Evolutionary conservation across 2,329 filamentous ascomycete species (phyloP).

Genomic region (Thelonectria rubi): DNA sequence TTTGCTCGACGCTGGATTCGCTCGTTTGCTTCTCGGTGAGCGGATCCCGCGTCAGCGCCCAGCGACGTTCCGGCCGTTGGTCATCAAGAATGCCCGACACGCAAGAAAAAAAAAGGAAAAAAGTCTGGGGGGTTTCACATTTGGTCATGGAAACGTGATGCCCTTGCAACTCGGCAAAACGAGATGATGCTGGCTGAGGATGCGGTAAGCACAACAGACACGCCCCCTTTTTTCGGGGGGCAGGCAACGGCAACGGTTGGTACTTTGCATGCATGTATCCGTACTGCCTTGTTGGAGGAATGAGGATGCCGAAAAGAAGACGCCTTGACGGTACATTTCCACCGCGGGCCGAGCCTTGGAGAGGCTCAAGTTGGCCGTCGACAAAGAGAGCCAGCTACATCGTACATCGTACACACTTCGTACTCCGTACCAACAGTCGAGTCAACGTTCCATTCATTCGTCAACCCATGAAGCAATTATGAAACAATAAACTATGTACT

Average conservation of each 20-base stretch:
- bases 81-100: background rate
- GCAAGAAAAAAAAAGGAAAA: background rate
- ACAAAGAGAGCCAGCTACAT: background rate
- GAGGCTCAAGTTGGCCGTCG: background rate
- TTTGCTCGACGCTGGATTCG: conserved; percentile 8
- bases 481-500: background rate
- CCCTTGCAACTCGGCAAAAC: background rate
- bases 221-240: background rate
- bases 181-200: background rate
- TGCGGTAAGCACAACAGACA: background rate
- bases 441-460: background rate
- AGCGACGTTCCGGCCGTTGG: conserved; percentile 1
- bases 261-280: no score
- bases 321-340: background rate
- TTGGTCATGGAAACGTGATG: conserved; percentile 2
- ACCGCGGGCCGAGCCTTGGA: background rate
- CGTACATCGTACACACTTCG: no score
- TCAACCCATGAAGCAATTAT: background rate
- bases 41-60: background rate
- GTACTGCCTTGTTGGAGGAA: background rate
- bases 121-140: conserved; percentile 5
- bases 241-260: background rate
- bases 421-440: background rate
- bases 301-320: background rate
- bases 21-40: background rate